Conservation (phyloP, 73 alveolate species). For the Urostyla sp. region DNA sequence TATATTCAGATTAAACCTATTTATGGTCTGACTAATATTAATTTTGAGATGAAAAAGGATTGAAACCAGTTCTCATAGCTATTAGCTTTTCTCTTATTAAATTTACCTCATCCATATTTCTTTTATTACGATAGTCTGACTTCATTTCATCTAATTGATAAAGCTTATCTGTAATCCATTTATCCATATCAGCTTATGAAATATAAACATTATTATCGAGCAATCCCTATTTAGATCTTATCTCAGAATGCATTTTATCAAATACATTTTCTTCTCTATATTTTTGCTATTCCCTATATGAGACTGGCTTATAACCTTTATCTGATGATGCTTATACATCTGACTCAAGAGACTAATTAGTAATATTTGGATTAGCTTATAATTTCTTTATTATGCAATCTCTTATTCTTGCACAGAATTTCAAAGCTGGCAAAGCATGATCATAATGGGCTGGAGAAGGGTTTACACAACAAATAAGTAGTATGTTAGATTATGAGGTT, state of each 20-base stretch:
- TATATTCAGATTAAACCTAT: no score
- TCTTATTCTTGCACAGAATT: constrained; percentile 55
- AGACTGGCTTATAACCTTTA: not conserved
- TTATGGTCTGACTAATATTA: no score
- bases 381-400: constrained; percentile 38
- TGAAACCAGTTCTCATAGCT: no score
- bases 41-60: no score
- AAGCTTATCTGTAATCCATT: no score
- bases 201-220: no score
- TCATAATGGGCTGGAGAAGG: constrained; percentile 23
- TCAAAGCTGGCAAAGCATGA: constrained; percentile 57
- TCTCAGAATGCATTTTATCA: not conserved
- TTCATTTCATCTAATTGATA: no score
- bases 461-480: constrained; percentile 31
- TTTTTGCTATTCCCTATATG: not conserved
- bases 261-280: not conserved
- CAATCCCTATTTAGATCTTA: not conserved
- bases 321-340: not conserved
- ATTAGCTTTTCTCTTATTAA: no score
- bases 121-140: no score
- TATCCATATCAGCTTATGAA: no score
- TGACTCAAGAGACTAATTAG: not conserved
- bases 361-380: not conserved
- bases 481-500: constrained; percentile 26
- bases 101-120: no score